phyloP scores from a whole-genome alignment of 306 rosid genomes.

The Leucaena leucocephala region DNA sequence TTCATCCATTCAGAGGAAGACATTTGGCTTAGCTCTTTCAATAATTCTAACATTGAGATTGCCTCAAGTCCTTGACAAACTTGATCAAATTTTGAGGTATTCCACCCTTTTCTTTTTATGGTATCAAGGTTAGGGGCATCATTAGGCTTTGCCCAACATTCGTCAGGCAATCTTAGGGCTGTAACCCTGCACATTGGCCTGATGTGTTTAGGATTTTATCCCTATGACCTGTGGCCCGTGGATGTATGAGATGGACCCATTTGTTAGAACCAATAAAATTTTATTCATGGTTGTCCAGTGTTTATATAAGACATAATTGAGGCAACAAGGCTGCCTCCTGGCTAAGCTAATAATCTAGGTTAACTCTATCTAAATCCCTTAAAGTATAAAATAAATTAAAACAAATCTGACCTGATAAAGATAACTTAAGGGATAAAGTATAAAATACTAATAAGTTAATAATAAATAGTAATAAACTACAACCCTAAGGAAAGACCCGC shows the following conservation, averaged over 20 bases:
- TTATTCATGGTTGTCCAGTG: background rate
- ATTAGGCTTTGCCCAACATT: background rate
- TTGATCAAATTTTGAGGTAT: slow-evolving; percentile 94
- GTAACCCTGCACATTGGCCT: background rate
- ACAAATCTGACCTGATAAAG: background rate
- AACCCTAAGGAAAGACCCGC: background rate
- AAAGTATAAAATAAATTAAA: too few relatives aligned
- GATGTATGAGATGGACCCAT: slow-evolving; percentile 33
- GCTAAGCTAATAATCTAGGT: background rate
- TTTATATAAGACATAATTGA: background rate
- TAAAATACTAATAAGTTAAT: too few relatives aligned
- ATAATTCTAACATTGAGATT: slow-evolving; percentile 82
- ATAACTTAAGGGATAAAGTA: too few relatives aligned
- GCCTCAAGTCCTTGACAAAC: slow-evolving; percentile 90
- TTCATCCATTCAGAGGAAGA: slow-evolving; percentile 83
- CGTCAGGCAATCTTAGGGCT: background rate
- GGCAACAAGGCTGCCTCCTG: background rate
- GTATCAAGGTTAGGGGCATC: background rate
- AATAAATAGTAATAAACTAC: background rate
- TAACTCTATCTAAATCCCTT: too few relatives aligned
- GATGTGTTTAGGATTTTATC: background rate
- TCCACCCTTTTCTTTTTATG: slow-evolving; percentile 10
- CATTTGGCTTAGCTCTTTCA: slow-evolving; percentile 88
- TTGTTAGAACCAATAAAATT: background rate
- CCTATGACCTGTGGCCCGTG: background rate